Evolutionary conservation across 2,329 filamentous ascomycete species (phyloP), one percentile per base, ranked within the genome.

Genomic region (Alternaria brassicicola): DNA sequence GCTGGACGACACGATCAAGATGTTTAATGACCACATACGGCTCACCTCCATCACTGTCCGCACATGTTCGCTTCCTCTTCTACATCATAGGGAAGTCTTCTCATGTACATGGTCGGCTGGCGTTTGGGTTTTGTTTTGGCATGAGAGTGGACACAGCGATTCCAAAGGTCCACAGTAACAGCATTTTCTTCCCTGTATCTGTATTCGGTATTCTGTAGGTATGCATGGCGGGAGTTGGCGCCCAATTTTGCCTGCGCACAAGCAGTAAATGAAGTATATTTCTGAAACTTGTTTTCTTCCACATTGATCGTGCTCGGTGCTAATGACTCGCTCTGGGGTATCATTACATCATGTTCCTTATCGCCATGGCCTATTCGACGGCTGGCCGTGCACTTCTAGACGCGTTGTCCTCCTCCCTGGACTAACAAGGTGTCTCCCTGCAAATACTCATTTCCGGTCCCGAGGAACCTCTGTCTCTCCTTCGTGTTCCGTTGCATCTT

Each of bases 1-100:
- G 74, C 75, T 75, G 73, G 75, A 75, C 72, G 73, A 73, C 68
- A 74, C 73, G 70, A 76, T 75, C 73, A 71, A 74, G 70, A 76
- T 74, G 72, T 70, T 73, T 76, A 71, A 76, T 72, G 70, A 74
- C 70, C 68, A 71, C 68, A 52, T 51, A 62, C 57, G 53, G 53
- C 57, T 61, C 59, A 57, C 59, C 62, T 72, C 68, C 65, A 72
- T 67, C 65, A 62, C 65, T 52, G 68, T 66, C 61, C 66, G 59
- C 67, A 54, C 61, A 65, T 58, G 64, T 69, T 61, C 58, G 53
- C 62, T 66, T 66, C 61, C 51, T 65, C 52, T 59, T 55, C 26
- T 50, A 51, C 23, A 47, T 58, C 21, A 26, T 60, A 59, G 59
- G 61, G 57, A 61, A 55, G 43, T 28, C 53, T 57, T 61, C 61